Base-by-base conservation (phyloP, 176 grass and related monocot genomes). In the Aechmea fasciata region DNA sequence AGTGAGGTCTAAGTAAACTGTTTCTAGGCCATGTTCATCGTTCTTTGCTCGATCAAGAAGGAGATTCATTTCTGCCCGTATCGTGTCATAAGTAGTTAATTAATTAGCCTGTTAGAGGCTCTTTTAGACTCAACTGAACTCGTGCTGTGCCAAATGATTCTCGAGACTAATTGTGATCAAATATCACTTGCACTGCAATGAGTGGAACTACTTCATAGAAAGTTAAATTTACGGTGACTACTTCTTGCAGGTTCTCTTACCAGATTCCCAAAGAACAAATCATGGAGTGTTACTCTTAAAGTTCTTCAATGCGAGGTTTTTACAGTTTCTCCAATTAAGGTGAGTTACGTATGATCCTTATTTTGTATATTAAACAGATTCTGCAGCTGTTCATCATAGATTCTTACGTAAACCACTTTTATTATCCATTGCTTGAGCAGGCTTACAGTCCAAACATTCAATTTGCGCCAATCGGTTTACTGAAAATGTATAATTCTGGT, bases 401-500 rank as follows among this genome's bases (percentile, higher is more conserved):
- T 13, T 25, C 51, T 41, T 57, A 22, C 47, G 20, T 47, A 13
- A 26, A 41, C 26, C 9, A 13, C 22, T n/a, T 66, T 15, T 9
- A 20, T 19, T 9, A 14, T 48, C 55, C 41, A 54, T 23, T 48
- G 14, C 68, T 50, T 61, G 11, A 68, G 18, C 52, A 77, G 75
- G 19, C 4, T 24, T 77, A 77, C 22, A 11, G 62, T 50, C 52
- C 69, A 29, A 26, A n/a, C n/a, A 49, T 77, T 12, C 52, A 77
- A 50, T 77, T 77, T 49, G 75, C 75, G 25, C 75, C 75, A 11
- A 69, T 77, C 25, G 75, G 75, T 49, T 52, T 69, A 11, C 50
- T 77, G 33, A 77, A 69, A 62, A 77, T 69, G 75, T 77, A 69
- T 41, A 77, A 77, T 33, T 77, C 75, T 49, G 75, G 75, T 19